Base-by-base conservation (phyloP, 2,329 filamentous ascomycete species). In the Trichoderma koningiopsis region DNA sequence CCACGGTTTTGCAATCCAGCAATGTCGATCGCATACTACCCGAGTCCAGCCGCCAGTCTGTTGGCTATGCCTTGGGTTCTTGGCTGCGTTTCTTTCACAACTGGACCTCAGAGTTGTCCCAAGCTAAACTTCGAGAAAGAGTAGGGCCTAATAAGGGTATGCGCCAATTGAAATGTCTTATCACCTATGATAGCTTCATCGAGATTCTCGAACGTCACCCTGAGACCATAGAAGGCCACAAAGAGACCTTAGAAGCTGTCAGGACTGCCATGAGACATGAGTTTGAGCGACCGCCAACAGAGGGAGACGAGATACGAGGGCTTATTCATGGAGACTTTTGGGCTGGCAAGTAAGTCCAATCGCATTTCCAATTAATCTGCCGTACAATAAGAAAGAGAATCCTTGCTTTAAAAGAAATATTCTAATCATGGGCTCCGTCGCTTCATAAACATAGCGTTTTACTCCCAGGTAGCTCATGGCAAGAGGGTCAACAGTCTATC, bases 271-370 rank as follows among this genome's bases (percentile, higher is more conserved):
- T 61, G 58, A 49, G 33, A 43, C 22, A 31, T 22, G 58, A 61
- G 37, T 61, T 61, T 31, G 37, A 61, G 37, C 37, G 37, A 22
- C 37, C 27, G 8, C 58, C 58, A 3, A 61, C 37, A 6, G 37
- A 61, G 22, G 27, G 37, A n/a, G 58, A 61, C 10, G 37, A 47
- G 27, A 14, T 49, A 16, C 58, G 58, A 19, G 58, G 58, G n/a
- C 24, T 61, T n/a, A 61, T 61, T 29, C 58, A 61, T 22, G 58
- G 58, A 47, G 58, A 61, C n/a, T 61, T 61, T 27, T 61, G 58
- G 58, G 24, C 58, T 47, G 37, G 58, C 11, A 61, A 61, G 58
- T 61, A 61, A 61, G 58, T 47, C 14, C 16, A 47, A 47, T 7
- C 16, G 8, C 6, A 5, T 14, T 22, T 33, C 19, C 31, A 43